These are phyloP conservation scores for Ascochyta pisi DNA, from an alignment of 2,329 filamentous ascomycete species.

Conservation along the genomic window DNA sequence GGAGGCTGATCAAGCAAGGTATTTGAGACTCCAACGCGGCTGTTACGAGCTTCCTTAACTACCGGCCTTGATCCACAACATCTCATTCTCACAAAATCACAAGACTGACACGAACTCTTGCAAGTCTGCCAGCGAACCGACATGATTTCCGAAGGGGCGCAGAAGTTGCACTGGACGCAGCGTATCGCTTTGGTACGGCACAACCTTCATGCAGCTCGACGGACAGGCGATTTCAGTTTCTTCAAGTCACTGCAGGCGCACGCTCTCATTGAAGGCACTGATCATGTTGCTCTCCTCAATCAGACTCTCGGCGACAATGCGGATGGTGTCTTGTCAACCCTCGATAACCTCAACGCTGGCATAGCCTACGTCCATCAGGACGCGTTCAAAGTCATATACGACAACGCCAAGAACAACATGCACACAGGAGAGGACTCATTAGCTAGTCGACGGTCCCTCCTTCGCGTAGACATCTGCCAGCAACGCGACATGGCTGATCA, in stretches of 20 bases:
- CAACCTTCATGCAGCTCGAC: conserved; percentile 53
- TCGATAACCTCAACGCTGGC: conserved; percentile 56
- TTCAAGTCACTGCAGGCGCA: conserved; percentile 56
- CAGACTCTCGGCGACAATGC: conserved; percentile 52
- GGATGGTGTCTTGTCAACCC: conserved; percentile 52
- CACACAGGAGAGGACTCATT: conserved; percentile 40
- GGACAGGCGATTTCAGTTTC: conserved; percentile 55
- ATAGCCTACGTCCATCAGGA: conserved; percentile 57
- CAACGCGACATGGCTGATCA: conserved; percentile 55
- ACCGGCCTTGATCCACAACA: neutral
- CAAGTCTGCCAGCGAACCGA: neutral
- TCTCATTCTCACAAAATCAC: neutral
- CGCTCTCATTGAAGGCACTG: conserved; percentile 53
- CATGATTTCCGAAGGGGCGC: conserved; percentile 30
- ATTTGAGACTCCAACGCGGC: neutral
- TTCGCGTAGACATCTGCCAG: conserved; percentile 55
- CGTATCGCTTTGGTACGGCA: conserved; percentile 54
- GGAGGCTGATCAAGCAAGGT: neutral
- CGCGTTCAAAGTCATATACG: conserved; percentile 56
- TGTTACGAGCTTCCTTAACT: neutral
- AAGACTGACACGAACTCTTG: neutral
- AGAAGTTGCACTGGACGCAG: conserved; percentile 56
- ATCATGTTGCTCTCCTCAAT: conserved; percentile 54
- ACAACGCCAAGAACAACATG: conserved; percentile 49
- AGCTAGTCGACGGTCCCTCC: conserved; percentile 41